phyloP scores from a whole-genome alignment of 2,329 filamentous ascomycete genomes.

The Cyanodermella asteris region DNA sequence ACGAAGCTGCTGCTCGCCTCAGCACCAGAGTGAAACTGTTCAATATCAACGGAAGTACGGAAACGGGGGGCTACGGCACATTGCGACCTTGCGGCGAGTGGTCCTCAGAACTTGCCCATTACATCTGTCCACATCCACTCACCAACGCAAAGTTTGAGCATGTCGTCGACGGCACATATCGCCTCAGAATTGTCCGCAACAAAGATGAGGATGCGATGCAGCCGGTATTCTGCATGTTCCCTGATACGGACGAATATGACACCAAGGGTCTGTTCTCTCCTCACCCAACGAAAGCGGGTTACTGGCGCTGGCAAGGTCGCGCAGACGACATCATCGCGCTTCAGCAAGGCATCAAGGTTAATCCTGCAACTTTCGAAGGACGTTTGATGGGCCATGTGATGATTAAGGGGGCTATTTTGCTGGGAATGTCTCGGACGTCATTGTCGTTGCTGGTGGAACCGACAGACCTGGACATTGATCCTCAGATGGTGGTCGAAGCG shows the following conservation, averaged over 20 bases:
- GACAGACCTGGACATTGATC: too few species aligned
- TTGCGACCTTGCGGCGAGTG: slow-evolving; percentile 2
- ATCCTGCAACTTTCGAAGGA: slow-evolving; percentile 20
- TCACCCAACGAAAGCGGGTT: slow-evolving; percentile 2
- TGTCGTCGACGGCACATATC: slow-evolving; percentile 2
- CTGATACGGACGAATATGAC: slow-evolving; percentile 1
- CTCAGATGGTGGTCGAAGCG: slow-evolving; percentile 17
- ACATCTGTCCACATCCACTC: slow-evolving; percentile 2
- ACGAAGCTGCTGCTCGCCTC: slow-evolving; percentile 1
- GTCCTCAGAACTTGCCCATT: slow-evolving; percentile 3
- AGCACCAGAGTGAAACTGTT: slow-evolving; percentile 2
- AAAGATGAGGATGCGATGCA: slow-evolving; percentile 6
- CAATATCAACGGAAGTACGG: slow-evolving; percentile 3
- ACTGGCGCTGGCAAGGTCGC: slow-evolving; percentile 4
- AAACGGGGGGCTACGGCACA: slow-evolving; percentile 3
- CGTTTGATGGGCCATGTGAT: slow-evolving; percentile 14
- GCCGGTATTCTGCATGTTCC: slow-evolving; percentile 5
- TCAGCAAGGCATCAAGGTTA: slow-evolving; percentile 24
- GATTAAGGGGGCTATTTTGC: slow-evolving; percentile 15
- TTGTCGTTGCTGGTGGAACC: slow-evolving; percentile 2
- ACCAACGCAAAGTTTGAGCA: slow-evolving; percentile 2
- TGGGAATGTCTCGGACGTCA: slow-evolving; percentile 10
- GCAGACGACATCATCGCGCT: slow-evolving; percentile 12
- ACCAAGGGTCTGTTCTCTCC: slow-evolving; percentile 1
- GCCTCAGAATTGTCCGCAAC: slow-evolving; percentile 8